Evolutionary conservation across 2,329 filamentous ascomycete species (phyloP).

Genomic region (Pseudogymnoascus sp.): DNA sequence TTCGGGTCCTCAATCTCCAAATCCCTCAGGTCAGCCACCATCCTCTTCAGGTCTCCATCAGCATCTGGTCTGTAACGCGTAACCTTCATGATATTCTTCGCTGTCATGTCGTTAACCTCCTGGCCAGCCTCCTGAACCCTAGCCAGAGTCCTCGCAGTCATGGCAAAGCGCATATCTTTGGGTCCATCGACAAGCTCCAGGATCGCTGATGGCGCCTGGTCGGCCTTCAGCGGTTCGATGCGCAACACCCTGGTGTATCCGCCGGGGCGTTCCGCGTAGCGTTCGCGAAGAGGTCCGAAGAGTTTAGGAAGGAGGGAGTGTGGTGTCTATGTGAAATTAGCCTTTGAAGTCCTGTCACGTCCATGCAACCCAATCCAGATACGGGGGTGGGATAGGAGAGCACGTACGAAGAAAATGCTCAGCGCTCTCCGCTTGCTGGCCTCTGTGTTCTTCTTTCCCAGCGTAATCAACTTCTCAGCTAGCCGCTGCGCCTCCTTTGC

Average conservation of each 20-base stretch:
- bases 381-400: background rate
- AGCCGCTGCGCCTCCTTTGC: conserved; percentile 93
- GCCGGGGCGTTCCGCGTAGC: conserved; percentile 72
- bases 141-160: conserved; percentile 81
- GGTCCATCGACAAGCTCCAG: conserved; percentile 93
- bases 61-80: conserved; percentile 65
- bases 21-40: conserved; percentile 41
- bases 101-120: conserved; percentile 61
- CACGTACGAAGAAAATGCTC: conserved; percentile 74
- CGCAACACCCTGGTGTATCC: conserved; percentile 93
- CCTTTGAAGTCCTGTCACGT: background rate
- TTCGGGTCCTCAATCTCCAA: conserved; percentile 28
- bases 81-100: conserved; percentile 74
- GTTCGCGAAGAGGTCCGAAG: conserved; percentile 70
- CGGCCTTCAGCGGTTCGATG: conserved; percentile 77
- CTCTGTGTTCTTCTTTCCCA: conserved; percentile 88
- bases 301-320: conserved; percentile 71
- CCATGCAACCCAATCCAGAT: background rate
- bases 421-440: conserved; percentile 67
- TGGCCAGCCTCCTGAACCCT: conserved; percentile 49
- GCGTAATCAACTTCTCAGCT: conserved; percentile 87
- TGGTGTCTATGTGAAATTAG: conserved; percentile 46
- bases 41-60: conserved; percentile 56
- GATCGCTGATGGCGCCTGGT: conserved; percentile 84
- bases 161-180: conserved; percentile 85